phyloP scores from a whole-genome alignment of 2,329 filamentous ascomycete species.

The Hypoxylon sp. region DNA sequence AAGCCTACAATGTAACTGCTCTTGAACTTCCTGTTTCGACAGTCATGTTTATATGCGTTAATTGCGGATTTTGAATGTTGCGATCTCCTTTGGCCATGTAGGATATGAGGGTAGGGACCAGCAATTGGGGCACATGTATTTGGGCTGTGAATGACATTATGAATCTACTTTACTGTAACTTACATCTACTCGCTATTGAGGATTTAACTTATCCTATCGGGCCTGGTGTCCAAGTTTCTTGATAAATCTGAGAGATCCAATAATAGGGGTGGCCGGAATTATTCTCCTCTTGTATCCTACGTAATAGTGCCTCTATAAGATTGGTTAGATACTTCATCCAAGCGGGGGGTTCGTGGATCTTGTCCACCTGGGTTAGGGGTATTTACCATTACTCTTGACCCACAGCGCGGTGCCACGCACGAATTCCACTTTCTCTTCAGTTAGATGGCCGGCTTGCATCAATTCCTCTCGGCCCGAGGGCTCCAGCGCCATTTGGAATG shows the following conservation, averaged over 20 bases:
- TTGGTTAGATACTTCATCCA: background rate
- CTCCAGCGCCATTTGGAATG: background rate
- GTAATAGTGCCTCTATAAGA: background rate
- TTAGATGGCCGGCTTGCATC: slow-evolving; percentile 7
- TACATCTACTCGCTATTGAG: background rate
- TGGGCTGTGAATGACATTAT: background rate
- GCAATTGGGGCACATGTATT: background rate
- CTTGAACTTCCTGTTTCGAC: background rate
- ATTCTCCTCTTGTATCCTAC: slow-evolving; percentile 3
- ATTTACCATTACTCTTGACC: background rate
- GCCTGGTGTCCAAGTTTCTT: slow-evolving; percentile 13
- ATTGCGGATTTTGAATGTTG: background rate
- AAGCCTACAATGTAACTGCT: background rate
- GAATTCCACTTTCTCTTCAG: background rate
- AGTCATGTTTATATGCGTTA: background rate
- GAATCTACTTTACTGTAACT: background rate
- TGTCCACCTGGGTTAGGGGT: no score
- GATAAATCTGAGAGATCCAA: slow-evolving; percentile 22
- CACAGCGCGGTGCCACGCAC: background rate
- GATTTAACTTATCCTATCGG: background rate
- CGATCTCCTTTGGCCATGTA: background rate
- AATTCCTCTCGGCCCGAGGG: background rate
- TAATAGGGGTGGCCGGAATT: slow-evolving; percentile 3
- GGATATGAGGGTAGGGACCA: background rate
- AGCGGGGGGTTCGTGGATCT: background rate